Evolutionary conservation across 2,329 filamentous ascomycete genomes (phyloP).

Genomic region (Microdochium trichocladiopsis): DNA sequence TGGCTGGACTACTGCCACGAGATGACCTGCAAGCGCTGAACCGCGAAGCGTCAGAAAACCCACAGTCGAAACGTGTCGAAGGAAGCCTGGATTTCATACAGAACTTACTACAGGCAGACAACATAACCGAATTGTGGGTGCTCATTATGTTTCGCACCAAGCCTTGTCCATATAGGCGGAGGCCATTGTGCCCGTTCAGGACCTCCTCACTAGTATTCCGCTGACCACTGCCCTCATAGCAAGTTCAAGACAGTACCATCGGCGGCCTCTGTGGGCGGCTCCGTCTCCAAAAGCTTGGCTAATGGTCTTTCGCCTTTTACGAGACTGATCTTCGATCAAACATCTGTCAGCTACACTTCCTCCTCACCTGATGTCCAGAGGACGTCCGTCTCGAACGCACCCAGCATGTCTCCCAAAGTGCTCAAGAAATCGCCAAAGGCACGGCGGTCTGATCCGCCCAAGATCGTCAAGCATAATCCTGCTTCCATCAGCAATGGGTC

Average conservation of each 20-base stretch:
- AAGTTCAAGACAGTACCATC: slow-evolving; percentile 49
- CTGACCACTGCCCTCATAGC: slow-evolving; percentile 24
- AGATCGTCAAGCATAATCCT: slow-evolving; percentile 33
- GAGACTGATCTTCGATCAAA: slow-evolving; percentile 37
- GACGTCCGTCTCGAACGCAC: slow-evolving; percentile 17
- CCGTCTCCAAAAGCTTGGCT: slow-evolving; percentile 21
- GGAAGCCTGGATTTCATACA: slow-evolving; percentile 69
- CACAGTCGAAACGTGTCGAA: slow-evolving; percentile 59
- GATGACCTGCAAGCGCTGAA: slow-evolving; percentile 63
- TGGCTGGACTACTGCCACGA: slow-evolving; percentile 43
- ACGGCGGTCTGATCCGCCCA: slow-evolving; percentile 17
- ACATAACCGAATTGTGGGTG: slow-evolving; percentile 60
- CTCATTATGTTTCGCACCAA: not conserved
- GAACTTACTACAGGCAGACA: slow-evolving; percentile 64
- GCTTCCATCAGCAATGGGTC: slow-evolving; percentile 21
- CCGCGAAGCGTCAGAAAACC: slow-evolving; percentile 53
- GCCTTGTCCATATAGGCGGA: not conserved
- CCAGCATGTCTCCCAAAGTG: slow-evolving; percentile 14
- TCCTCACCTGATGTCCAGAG: slow-evolving; percentile 27
- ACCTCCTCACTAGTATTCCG: not conserved
- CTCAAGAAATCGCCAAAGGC: slow-evolving; percentile 22
- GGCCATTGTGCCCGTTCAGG: not conserved
- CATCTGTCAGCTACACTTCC: slow-evolving; percentile 30
- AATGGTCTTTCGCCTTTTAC: slow-evolving; percentile 43
- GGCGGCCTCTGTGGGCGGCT: slow-evolving; percentile 17